A percentile compares a stretch with the other conserved stretches of the same genome.
Conservation (phyloP, 2,329 filamentous ascomycete species). For the Rutstroemia sp. region DNA sequence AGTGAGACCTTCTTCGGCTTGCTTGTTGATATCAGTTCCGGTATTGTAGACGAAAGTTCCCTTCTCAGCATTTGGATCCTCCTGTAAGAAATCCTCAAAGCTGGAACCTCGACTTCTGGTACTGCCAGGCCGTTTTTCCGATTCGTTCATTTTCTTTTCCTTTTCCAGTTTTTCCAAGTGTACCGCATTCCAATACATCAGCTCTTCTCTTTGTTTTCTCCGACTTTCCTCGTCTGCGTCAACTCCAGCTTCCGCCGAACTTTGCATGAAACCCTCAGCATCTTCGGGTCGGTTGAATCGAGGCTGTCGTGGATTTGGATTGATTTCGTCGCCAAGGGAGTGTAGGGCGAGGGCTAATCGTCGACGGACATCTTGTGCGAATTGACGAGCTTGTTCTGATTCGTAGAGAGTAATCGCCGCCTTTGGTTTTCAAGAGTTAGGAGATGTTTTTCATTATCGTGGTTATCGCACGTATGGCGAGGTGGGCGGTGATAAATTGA, state of each 20-base stretch:
- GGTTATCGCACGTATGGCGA: background rate
- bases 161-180: conserved; percentile 42
- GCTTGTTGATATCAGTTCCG: conserved; percentile 38
- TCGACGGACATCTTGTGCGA: conserved; percentile 53
- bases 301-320: conserved; percentile 35
- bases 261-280: conserved; percentile 54
- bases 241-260: conserved; percentile 41
- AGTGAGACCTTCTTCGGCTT: conserved; percentile 35
- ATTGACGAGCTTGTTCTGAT: conserved; percentile 54
- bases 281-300: conserved; percentile 60
- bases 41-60: conserved; percentile 53
- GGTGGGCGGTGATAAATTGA: background rate
- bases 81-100: conserved; percentile 53
- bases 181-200: conserved; percentile 58
- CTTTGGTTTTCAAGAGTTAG: conserved; percentile 13
- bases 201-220: conserved; percentile 54
- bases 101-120: conserved; percentile 18
- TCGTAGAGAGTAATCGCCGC: conserved; percentile 46
- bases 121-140: conserved; percentile 23
- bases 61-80: conserved; percentile 43
- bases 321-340: conserved; percentile 49
- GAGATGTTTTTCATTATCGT: background rate
- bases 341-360: conserved; percentile 54
- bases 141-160: conserved; percentile 22
- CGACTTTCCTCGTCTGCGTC: conserved; percentile 57